A percentile compares a stretch with the other conserved stretches of the same genome.
These are phyloP conservation scores for Globisporangium uncinulatum DNA, from an alignment of 352 stramenopile genomes.

Conservation along the genomic window DNA sequence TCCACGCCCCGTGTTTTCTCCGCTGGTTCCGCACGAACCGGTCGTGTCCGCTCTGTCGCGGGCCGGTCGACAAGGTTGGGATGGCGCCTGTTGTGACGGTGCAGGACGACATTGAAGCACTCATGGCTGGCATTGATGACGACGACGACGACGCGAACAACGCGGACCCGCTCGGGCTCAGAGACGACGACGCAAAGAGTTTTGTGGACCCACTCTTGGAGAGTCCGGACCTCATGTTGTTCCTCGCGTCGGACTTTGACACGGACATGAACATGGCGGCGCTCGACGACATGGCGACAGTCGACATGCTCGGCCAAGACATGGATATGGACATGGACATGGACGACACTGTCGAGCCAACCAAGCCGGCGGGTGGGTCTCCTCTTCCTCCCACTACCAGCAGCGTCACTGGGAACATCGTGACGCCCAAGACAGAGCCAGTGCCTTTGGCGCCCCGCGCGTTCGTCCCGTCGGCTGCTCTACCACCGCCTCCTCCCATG, in stretches of 20 bases:
- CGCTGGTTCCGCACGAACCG: conserved; percentile 73
- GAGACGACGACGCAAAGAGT: conserved; percentile 16
- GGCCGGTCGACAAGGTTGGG: conserved; percentile 51
- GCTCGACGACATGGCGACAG: conserved; percentile 35
- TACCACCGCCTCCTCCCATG: conserved; percentile 13
- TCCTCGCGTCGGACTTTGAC: conserved; percentile 46
- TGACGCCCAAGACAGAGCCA: conserved; percentile 10
- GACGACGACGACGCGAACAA: no score
- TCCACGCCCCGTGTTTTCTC: conserved; percentile 75
- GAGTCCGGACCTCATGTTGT: conserved; percentile 43
- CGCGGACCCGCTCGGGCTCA: conserved; percentile 16
- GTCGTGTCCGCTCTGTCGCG: conserved; percentile 69
- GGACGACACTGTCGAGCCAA: conserved; percentile 11
- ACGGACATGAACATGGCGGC: conserved; percentile 66
- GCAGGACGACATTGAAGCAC: conserved; percentile 64
- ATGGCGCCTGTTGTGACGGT: conserved; percentile 37
- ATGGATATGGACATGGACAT: conserved; percentile 20
- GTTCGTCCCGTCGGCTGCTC: background rate
- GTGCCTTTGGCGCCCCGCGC: background rate
- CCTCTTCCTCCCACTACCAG: conserved; percentile 14
- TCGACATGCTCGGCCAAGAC: conserved; percentile 8
- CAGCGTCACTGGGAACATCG: background rate
- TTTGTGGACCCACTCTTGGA: conserved; percentile 31
- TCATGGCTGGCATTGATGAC: conserved; percentile 73
- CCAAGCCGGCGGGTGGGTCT: conserved; percentile 9